Conservation (phyloP, 148 eudicot genomes). For the Silene uniflora region DNA sequence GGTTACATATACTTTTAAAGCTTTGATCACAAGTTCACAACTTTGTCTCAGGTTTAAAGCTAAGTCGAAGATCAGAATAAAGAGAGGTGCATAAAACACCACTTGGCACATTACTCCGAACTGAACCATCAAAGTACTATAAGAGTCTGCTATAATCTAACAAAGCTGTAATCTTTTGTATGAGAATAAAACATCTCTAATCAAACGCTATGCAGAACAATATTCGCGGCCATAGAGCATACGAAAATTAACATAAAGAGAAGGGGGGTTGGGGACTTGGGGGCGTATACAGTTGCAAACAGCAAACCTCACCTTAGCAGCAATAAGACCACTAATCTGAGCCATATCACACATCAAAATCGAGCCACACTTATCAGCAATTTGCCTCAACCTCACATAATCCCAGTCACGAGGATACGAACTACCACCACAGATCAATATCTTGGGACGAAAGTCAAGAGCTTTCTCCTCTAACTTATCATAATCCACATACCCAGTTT, state of each 20-base stretch:
- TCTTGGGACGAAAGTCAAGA: slow-evolving; percentile 86
- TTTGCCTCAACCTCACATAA: slow-evolving; percentile 67
- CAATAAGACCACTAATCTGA: slow-evolving; percentile 88
- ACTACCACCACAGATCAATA: slow-evolving; percentile 88
- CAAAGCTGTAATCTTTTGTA: neutral
- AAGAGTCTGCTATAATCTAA: neutral
- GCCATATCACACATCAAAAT: slow-evolving; percentile 94
- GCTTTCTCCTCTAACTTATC: slow-evolving; percentile 87
- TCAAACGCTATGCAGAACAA: too few relatives aligned
- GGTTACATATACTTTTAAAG: neutral
- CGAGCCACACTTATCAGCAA: slow-evolving; percentile 82
- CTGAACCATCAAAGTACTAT: neutral
- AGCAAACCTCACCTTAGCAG: slow-evolving; percentile 62
- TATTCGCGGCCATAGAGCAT: neutral
- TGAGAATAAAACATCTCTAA: neutral
- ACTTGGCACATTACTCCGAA: neutral
- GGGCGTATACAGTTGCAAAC: neutral
- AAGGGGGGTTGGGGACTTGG: too few relatives aligned
- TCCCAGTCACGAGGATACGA: slow-evolving; percentile 97
- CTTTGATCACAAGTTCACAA: neutral
- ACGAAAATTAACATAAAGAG: too few relatives aligned
- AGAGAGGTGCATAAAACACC: too few relatives aligned
- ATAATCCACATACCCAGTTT: slow-evolving; percentile 66
- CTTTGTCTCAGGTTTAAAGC: too few relatives aligned
- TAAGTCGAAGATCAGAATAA: too few relatives aligned